Evolutionary conservation across 495 filamentous ascomycete genomes (phyloP), one percentile per base, ranked within the genome.

Genomic region (Alectoria sarmentosa): DNA sequence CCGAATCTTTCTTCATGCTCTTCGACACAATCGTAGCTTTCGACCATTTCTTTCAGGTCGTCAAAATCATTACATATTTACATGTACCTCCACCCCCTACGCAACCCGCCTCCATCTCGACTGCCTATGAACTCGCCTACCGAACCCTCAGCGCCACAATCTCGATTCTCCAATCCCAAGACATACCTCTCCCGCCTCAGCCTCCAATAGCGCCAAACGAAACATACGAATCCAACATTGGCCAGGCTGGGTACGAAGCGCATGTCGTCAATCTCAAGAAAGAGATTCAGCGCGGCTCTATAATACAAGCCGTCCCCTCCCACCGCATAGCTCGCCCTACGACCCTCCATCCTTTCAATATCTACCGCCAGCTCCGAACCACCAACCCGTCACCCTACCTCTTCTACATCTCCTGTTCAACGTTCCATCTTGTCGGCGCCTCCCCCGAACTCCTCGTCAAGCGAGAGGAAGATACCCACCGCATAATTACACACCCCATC

Each of bases 381-480:
- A 90, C 97, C 68, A 98, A 98, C 72, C 94, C 94, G 0, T 94
- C 90, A 11, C 94, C 94, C 0, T 98, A 98, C 74, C 84, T 98
- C 41, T 98, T 98, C 84, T 98, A 90, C 78, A 85, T 98, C 61
- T 85, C 90, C 72, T 97, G 93, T 77, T 56, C 56, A 30, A 86
- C 88, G 74, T 98, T 98, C 78, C 90, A 96, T 75, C 90, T 98
- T 62, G 89, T 98, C 13, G 94, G 94, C 65, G 94, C 94, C 36
- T 92, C 88, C 54, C 94, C 94, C 13, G 94, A 98, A 73, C 83
- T 97, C 44, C 84, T 98, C 23, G 92, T 94, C 69, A 96, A 98
- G 75, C 84, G 86, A 63, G 93, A 96, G 69, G 48, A 64, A 8
- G 66, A 69, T 19, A 82, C 82, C 15, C 90, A 91, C 26, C 85